Base-by-base conservation (phyloP, 2,329 filamentous ascomycete species). In the Aspergillus eucalypticola region DNA sequence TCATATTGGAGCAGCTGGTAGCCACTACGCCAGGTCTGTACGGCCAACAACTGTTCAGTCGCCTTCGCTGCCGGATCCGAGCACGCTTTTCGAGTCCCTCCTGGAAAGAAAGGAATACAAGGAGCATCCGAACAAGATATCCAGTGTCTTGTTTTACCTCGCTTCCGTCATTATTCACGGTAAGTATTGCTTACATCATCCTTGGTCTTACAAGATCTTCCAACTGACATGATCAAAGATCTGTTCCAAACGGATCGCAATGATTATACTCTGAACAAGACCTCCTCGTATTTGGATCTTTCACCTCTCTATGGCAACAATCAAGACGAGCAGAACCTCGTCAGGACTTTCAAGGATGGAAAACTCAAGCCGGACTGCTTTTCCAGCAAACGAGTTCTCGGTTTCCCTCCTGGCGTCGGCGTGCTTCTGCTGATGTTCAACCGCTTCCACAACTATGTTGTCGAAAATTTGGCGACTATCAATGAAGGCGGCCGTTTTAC, bases 241-340 rank as follows among this genome's bases (percentile, higher is more conserved):
- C 77, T 88, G 53, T 90, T 90, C 75, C 82, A 85, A 39, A 90
- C 88, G 1, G 85, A 84, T 66, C 84, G 86, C 25, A 78, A 78
- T 5, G 86, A 92, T 71, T 83, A 81, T 68, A 85, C 84, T 58
- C 85, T 84, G 58, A 89, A 86, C 0, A 79, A 86, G 63, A 90
- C 88, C 0, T 91, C 88, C 0, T 91, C 89, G 0, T 92, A 92
- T 64, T 82, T 92, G 23, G 90, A 92, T 68, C 79, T 93, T 1
- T 83, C 87, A 0, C 90, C 90, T 0, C 78, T 92, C 3, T 92
- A 92, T 65, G 90, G 90, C 3, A 88, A 84, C 54, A 86, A 85
- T 46, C 81, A 85, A 67, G 76, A 80, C 25, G 86, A 90, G 63
- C 88, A 90, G 67, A 77, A 87, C 51, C 73, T 79, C 63, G 84